Evolutionary conservation across 164 flowering plant species (phyloP).

Genomic region (Tinospora cordifolia): DNA sequence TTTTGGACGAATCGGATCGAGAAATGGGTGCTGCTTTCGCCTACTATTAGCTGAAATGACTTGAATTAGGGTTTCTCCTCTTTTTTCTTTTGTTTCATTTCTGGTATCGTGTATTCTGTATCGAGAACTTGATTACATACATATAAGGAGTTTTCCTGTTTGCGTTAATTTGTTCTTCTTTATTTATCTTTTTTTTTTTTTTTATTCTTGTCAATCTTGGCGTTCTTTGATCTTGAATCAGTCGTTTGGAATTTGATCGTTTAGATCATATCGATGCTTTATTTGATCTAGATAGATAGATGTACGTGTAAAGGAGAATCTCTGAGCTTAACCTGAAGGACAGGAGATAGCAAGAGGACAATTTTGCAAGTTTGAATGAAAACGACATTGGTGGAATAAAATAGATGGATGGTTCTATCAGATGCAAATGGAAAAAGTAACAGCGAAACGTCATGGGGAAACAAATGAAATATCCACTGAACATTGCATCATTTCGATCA

Average conservation of each 20-base stretch:
- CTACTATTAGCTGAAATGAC: constrained; percentile 12
- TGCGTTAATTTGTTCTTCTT: background rate
- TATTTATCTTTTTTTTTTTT: background rate
- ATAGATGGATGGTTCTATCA: too few species aligned
- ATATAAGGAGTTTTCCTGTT: background rate
- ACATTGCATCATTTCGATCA: too few species aligned
- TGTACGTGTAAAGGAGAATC: background rate
- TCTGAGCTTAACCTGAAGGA: background rate
- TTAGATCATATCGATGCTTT: background rate
- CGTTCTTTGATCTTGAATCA: background rate
- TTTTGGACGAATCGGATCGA: background rate
- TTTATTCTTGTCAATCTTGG: too few species aligned
- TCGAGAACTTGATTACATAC: background rate
- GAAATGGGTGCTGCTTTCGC: background rate
- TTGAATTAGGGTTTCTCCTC: constrained; percentile 1
- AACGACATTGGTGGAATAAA: background rate
- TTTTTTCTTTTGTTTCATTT: too few species aligned
- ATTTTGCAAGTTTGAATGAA: background rate
- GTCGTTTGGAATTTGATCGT: background rate
- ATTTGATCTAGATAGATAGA: background rate
- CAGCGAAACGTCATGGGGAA: too few species aligned
- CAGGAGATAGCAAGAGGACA: background rate
- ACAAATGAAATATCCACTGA: too few species aligned
- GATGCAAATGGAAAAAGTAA: too few species aligned
- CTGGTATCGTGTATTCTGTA: background rate